Base-by-base conservation (phyloP, 345 rosid species). In the Hibiscus syriacus region DNA sequence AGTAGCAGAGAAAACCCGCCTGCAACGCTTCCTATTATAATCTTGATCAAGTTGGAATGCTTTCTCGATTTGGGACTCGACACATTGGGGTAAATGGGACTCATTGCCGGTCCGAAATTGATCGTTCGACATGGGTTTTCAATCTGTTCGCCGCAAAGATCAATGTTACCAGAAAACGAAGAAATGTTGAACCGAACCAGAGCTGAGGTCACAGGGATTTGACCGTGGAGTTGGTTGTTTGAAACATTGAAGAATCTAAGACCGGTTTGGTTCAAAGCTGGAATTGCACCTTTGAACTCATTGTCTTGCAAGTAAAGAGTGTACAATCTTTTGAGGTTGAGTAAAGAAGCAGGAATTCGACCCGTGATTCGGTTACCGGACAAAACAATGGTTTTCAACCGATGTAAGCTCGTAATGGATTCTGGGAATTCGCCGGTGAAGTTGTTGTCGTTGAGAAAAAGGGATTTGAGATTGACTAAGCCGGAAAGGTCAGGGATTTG, bases 161-260 rank as follows among this genome's bases (percentile, higher is more conserved):
- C 48, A 43, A 43, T 43, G 2, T 43, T 43, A 43, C 48, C 48
- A 13, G 48, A 43, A 43, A 43, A 43, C 48, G 48, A 43, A 43
- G n/a, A 43, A 16, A 71, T 56, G 23, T 86, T 81, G 81, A 94
- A 94, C 82, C 88, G 83, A 62, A 83, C 76, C 74, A 94, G 52
- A 3, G 92, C 79, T 1, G 83, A 71, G n/a, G 93, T 87, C 8
- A 57, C 61, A 6, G 99, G 99, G 57, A 94, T 86, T 74, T 64
- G 58, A 13, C 97, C 99, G 11, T 91, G 85, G 62, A 94, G 86
- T 0, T 77, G 60, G 67, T 94, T 94, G 67, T 80, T 80, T 2
- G 97, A 89, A 2, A 91, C 96, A 63, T 91, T 94, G 82, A 94
- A 89, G 81, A 73, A 87, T 39, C 90, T 77, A 56, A 94, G 95